Conservation (phyloP, 73 alveolate genomes). For the Blepharisma stoltei region DNA sequence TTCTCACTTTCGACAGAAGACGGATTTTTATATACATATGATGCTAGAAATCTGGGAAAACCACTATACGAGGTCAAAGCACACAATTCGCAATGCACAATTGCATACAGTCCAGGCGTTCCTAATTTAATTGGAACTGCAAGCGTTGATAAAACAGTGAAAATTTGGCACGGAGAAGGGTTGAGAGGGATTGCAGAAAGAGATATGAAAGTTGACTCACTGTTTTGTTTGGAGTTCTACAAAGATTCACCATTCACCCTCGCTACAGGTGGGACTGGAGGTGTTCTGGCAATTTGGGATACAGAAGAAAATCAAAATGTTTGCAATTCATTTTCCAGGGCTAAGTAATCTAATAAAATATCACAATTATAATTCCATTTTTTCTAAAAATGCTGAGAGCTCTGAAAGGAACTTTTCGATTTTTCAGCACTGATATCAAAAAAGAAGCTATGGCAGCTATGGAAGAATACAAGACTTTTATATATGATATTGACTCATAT, state of each 20-base stretch:
- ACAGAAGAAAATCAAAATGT: constrained; percentile 64
- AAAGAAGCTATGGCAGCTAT: neutral
- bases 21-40: constrained; percentile 86
- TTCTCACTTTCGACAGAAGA: constrained; percentile 86
- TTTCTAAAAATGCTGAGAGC: no score
- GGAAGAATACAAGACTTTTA: constrained; percentile 19
- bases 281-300: constrained; percentile 86
- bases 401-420: no score
- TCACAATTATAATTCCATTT: no score
- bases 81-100: constrained; percentile 79
- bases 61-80: constrained; percentile 76
- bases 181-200: constrained; percentile 32
- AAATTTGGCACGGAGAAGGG: constrained; percentile 64
- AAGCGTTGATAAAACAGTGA: constrained; percentile 85
- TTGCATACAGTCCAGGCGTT: constrained; percentile 73
- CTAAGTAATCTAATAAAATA: no score
- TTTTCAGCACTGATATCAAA: neutral
- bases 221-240: constrained; percentile 65
- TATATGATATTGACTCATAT: neutral
- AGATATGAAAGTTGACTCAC: constrained; percentile 63
- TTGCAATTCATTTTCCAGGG: neutral
- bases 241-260: constrained; percentile 78
- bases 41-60: constrained; percentile 69
- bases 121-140: constrained; percentile 81
- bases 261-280: constrained; percentile 90